Percentiles rank a stretch among this genome's conserved stretches.
Evolutionary conservation across 1,139 yeast species (phyloP).

Genomic region (Geotrichum reessii): DNA sequence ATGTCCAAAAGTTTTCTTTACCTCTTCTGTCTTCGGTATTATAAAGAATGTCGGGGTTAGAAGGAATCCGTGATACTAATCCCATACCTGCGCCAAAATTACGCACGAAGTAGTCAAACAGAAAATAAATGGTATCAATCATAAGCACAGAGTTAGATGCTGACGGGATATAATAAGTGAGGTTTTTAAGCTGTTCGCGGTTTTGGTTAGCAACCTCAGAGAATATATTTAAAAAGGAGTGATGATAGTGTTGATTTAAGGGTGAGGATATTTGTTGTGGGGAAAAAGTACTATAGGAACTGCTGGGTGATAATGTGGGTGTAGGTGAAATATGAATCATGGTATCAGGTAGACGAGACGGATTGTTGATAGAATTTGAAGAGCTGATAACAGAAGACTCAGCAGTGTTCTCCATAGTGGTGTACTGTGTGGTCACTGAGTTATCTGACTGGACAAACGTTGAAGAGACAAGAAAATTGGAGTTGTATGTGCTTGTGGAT

Average conservation of each 20-base stretch:
- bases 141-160: neutral
- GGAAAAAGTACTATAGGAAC: neutral
- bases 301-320: neutral
- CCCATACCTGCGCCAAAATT: slow-evolving; percentile 6
- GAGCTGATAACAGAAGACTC: neutral
- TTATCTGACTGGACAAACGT: neutral
- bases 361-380: neutral
- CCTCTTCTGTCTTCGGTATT: neutral
- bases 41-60: neutral
- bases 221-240: no score
- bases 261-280: neutral
- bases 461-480: neutral
- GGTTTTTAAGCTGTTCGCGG: neutral
- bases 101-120: slow-evolving; percentile 6
- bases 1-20: slow-evolving; percentile 18
- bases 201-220: neutral
- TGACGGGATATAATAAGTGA: neutral
- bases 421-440: neutral
- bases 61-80: neutral
- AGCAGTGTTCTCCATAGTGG: neutral
- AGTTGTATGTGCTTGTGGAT: neutral
- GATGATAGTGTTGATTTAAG: neutral
- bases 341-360: neutral
- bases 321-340: neutral
- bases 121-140: neutral